Evolutionary conservation across 2,329 filamentous ascomycete species (phyloP), one percentile per base, ranked within the genome.

Genomic region (Neurospora sp.): DNA sequence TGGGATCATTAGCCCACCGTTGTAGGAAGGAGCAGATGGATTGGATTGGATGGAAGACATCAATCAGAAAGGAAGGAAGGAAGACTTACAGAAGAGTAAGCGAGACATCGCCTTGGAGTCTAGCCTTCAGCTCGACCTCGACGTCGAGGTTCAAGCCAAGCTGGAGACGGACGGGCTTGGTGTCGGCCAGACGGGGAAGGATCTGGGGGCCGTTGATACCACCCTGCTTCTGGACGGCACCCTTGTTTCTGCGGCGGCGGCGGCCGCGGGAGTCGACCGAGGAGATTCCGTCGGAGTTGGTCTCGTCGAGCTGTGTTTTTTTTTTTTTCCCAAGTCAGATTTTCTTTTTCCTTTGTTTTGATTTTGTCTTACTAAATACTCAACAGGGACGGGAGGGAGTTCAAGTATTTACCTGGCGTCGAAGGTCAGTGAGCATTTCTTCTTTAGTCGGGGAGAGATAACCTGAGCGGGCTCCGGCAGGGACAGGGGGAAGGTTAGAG

Each of bases 61-160:
- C n/a, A 46, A n/a, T n/a, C n/a, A n/a, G n/a, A n/a, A n/a, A n/a
- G n/a, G n/a, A n/a, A n/a, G 39, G 3, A 40, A 40, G 39, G 12
- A 67, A 33, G 5, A 78, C 81, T 78, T 84, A 92, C 91, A 91
- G 87, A 75, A 93, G 82, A 69, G 86, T 88, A 72, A 93, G 78
- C 2, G 89, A 92, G 73, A 93, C 79, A 81, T 93, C 91, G 73
- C 91, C 91, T 75, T 92, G 87, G 70, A 94, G 91, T 78, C 88
- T 89, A n/a, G 91, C 91, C 82, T 92, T 93, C 70, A 94, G 82
- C 79, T 92, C 88, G 74, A 94, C 88, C 79, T 93, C 90, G 67
- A 93, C 85, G 73, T 93, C 90, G 70, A 94, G 81, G 79, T 94
- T 93, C 46, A 80, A 74, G 4, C 77, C 76, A 23, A 79, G 75